Conservation (phyloP, 208 protist genomes). For the Naegleria lovaniensis region DNA sequence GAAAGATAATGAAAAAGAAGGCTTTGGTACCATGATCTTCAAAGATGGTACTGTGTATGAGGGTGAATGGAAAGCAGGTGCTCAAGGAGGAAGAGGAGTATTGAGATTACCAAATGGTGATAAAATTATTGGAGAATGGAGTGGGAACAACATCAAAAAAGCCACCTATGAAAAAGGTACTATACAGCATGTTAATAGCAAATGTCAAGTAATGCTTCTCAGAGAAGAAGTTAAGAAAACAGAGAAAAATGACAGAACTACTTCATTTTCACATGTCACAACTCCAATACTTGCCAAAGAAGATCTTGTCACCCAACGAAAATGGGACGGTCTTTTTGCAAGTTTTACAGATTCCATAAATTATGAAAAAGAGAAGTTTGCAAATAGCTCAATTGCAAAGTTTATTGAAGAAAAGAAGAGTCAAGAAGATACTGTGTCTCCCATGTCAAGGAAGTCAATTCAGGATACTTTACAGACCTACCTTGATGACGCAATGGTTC, state of each 20-base stretch:
- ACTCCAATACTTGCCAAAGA: not conserved
- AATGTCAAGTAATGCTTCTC: not conserved
- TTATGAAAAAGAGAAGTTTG: not conserved
- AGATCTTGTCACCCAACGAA: not conserved
- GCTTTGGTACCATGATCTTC: not conserved
- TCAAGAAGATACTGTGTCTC: not conserved
- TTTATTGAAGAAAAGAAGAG: conserved; percentile 9
- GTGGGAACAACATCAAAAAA: not conserved
- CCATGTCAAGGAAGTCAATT: not conserved
- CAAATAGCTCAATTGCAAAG: too few species aligned
- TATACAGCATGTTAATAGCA: not conserved
- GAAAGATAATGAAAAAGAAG: conserved; percentile 22
- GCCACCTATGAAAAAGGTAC: conserved; percentile 3
- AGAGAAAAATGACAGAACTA: not conserved
- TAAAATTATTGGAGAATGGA: conserved; percentile 1
- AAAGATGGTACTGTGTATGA: conserved; percentile 6
- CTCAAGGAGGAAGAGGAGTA: not conserved
- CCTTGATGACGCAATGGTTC: not conserved
- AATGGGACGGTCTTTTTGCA: not conserved
- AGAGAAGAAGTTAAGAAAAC: not conserved
- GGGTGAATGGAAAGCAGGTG: not conserved
- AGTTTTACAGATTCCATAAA: not conserved
- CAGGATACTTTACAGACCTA: conserved; percentile 12
- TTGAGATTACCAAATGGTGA: conserved; percentile 6
- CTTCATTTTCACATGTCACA: not conserved